A percentile compares a stretch with the other conserved stretches of the same genome.
Conservation (phyloP, 1,284 basidiomycete species). For the Boletus sp. region DNA sequence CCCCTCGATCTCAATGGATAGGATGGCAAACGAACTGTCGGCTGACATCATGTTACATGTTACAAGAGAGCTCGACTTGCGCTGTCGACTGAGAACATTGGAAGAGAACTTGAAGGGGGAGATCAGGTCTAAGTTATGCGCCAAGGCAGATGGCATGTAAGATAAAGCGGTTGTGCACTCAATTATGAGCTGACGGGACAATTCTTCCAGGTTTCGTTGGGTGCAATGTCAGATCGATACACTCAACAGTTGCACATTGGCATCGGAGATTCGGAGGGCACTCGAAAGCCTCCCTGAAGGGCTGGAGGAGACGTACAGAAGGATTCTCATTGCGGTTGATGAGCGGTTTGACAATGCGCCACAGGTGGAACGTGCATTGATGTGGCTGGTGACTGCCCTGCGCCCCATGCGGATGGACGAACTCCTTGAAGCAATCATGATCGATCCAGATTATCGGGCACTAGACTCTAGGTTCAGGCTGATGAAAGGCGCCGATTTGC, state of each 20-base stretch:
- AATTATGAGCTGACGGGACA: not conserved
- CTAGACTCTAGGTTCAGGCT: slow-evolving; percentile 1
- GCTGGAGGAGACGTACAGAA: no score
- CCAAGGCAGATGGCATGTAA: slow-evolving; percentile 2
- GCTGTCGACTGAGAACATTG: not conserved
- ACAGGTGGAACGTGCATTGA: not conserved
- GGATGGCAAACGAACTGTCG: not conserved
- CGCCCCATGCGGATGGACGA: not conserved
- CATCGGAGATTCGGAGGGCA: slow-evolving; percentile 1
- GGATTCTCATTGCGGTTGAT: no score
- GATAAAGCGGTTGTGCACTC: not conserved
- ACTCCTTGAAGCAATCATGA: slow-evolving; percentile 3
- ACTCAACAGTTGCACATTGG: not conserved
- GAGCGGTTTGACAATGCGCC: not conserved
- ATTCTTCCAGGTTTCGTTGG: slow-evolving; percentile 11
- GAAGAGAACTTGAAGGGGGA: not conserved
- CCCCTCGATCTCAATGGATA: slow-evolving; percentile 5
- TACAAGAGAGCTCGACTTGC: slow-evolving; percentile 4
- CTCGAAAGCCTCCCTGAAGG: no score
- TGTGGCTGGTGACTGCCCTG: slow-evolving; percentile 6
- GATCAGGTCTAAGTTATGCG: slow-evolving; percentile 5
- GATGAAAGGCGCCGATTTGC: not conserved
- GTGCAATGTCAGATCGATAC: slow-evolving; percentile 11
- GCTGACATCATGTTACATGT: slow-evolving; percentile 6
- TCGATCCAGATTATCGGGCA: not conserved